Percentiles rank a stretch among this genome's conserved stretches.
Evolutionary conservation across 2,329 filamentous ascomycete species (phyloP).

Genomic region (Lachnellula cervina): DNA sequence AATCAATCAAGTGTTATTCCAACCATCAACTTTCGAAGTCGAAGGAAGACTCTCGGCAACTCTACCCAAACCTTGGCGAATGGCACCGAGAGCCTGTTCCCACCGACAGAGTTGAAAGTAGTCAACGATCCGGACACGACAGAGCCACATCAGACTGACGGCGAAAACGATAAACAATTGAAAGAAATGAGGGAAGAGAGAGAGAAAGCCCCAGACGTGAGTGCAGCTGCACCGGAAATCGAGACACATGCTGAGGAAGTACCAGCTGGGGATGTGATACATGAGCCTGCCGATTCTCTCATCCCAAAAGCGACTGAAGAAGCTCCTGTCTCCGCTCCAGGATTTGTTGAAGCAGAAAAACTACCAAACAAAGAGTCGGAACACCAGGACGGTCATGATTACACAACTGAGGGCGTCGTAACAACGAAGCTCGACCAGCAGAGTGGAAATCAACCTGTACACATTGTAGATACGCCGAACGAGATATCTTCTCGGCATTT

Average conservation of each 20-base stretch:
- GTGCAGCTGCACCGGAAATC: neutral
- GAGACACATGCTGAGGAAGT: neutral
- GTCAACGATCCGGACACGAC: neutral
- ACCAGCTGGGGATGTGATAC: neutral
- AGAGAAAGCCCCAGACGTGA: neutral
- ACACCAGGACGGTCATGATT: too few species aligned
- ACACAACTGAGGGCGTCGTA: too few species aligned
- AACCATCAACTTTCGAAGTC: constrained; percentile 20
- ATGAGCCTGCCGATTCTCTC: neutral
- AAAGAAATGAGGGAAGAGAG: neutral
- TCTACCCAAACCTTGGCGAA: neutral
- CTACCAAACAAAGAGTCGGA: too few species aligned
- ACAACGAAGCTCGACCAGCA: too few species aligned
- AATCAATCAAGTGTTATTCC: constrained; percentile 24
- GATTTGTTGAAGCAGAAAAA: neutral
- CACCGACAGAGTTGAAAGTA: neutral
- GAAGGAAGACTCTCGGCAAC: constrained; percentile 13
- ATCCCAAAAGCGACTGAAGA: neutral
- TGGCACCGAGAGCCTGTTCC: neutral
- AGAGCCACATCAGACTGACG: neutral
- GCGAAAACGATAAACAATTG: neutral
- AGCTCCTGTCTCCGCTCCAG: neutral
- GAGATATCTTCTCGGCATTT: too few species aligned
- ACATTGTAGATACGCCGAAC: too few species aligned
- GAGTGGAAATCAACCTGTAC: too few species aligned